These are phyloP conservation scores for Leishmania lainsoni DNA, from an alignment of 208 protist species.

Conservation along the genomic window DNA sequence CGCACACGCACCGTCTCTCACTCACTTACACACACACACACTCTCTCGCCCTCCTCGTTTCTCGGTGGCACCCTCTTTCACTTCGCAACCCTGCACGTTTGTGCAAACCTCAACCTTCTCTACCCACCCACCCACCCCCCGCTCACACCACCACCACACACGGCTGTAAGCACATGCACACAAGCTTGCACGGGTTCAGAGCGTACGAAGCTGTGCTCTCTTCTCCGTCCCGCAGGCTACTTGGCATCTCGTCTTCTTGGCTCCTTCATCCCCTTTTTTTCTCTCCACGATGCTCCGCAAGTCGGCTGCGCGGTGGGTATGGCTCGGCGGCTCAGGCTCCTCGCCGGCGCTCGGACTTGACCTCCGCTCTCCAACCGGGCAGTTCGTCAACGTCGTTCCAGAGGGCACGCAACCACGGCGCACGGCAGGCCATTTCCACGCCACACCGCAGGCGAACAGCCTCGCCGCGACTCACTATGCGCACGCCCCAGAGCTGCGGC, in stretches of 20 bases:
- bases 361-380: slow-evolving; percentile 43
- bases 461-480: slow-evolving; percentile 32
- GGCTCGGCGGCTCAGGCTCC: slow-evolving; percentile 69
- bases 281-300: slow-evolving; percentile 54
- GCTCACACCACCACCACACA: not conserved
- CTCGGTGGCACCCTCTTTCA: not conserved
- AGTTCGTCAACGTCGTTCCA: slow-evolving; percentile 79
- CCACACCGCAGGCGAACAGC: slow-evolving; percentile 38
- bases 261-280: not conserved
- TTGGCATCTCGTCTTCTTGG: not conserved
- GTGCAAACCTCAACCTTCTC: not conserved
- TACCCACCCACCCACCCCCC: not conserved
- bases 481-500: slow-evolving; percentile 27
- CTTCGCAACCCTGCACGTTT: not conserved
- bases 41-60: not conserved
- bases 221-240: not conserved
- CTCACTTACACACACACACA: too few species aligned
- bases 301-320: slow-evolving; percentile 36
- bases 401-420: slow-evolving; percentile 49
- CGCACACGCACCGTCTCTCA: not conserved
- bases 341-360: slow-evolving; percentile 65
- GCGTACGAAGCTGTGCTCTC: not conserved
- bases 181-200: not conserved
- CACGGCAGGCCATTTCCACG: slow-evolving; percentile 33
- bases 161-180: not conserved